Evolutionary conservation across 495 filamentous ascomycete species (phyloP), one percentile per base, ranked within the genome.

Genomic region (Penicillium fimorum): DNA sequence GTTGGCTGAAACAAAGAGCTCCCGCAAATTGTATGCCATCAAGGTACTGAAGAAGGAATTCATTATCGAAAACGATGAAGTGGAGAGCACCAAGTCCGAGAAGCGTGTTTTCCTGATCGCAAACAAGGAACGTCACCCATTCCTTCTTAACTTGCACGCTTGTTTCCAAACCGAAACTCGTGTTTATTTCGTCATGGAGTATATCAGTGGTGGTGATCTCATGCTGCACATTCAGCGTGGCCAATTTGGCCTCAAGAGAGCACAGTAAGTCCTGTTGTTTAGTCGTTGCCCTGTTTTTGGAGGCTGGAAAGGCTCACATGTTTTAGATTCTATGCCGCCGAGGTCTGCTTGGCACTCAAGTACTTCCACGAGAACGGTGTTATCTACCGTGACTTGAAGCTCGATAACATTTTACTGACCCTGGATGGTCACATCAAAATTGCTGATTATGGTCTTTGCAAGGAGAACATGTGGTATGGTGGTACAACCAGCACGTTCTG

Each of bases 41-140:
- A 99, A 99, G 73, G 94, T 99, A 30, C 79, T 99, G 64, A 99
- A 99, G 82, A 99, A 99, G 79, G 94, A 99, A 63, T 99, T 99
- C 71, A 99, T 99, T 68, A 99, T 99, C 56, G 94, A 99, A 70
- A 96, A 99, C 61, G 94, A 99, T 72, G 94, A 99, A 73, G 94
- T 99, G n/a, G 94, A 99, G 71, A 97, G 95, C 76, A 96, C 89
- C 37, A 87, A 92, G 66, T 97, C 95, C 5, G 94, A 99, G 76
- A 97, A 97, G 80, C 82, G 95, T 56, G 94, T 99, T 32, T 93
- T 97, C 75, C 73, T 99, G 63, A 86, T 99, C 69, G 94, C 94
- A 18, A 99, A 99, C 75, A 95, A 96, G 71, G 94, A 97, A 66
- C 88, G 91, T 4, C 94, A 99, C 69, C 94, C 94, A 0, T 99